A percentile compares a stretch with the other conserved stretches of the same genome.
These are phyloP conservation scores for Bipolaris cookei DNA, from an alignment of 2,329 filamentous ascomycete species.

Conservation along the genomic window DNA sequence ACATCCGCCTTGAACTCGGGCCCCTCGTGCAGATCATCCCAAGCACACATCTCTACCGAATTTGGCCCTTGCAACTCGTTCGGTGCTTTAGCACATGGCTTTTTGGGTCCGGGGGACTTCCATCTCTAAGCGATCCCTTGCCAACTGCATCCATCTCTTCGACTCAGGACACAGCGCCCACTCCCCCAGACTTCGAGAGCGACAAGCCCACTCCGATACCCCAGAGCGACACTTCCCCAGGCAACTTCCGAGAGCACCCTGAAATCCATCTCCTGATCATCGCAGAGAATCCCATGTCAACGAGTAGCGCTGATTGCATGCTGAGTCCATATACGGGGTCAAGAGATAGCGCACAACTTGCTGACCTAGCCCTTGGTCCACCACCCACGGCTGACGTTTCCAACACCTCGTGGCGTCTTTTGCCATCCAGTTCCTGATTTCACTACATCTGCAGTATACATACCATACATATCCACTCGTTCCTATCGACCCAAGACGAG, in stretches of 20 bases:
- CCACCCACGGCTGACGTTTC: constrained; percentile 7
- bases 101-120: constrained; percentile 6
- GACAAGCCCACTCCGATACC: constrained; percentile 8
- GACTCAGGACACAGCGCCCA: constrained; percentile 2
- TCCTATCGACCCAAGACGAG: constrained; percentile 6
- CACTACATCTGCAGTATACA: neutral
- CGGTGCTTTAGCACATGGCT: constrained; percentile 2
- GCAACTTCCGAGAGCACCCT: constrained; percentile 16
- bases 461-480: neutral
- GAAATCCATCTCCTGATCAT: constrained; percentile 4
- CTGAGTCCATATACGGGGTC: constrained; percentile 2
- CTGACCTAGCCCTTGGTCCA: constrained; percentile 7
- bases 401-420: constrained; percentile 4
- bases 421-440: constrained; percentile 13
- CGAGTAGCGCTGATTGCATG: constrained; percentile 11
- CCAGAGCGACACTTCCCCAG: constrained; percentile 8
- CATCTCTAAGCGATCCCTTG: constrained; percentile 3
- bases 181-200: constrained; percentile 4
- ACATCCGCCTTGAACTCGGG: neutral
- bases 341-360: constrained; percentile 3
- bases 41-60: constrained; percentile 4
- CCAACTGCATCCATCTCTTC: constrained; percentile 3
- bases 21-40: constrained; percentile 11
- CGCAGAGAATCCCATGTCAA: constrained; percentile 6
- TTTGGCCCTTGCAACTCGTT: constrained; percentile 11